Conservation (phyloP, 257 asterid species). For the Solanum raphanifolium region DNA sequence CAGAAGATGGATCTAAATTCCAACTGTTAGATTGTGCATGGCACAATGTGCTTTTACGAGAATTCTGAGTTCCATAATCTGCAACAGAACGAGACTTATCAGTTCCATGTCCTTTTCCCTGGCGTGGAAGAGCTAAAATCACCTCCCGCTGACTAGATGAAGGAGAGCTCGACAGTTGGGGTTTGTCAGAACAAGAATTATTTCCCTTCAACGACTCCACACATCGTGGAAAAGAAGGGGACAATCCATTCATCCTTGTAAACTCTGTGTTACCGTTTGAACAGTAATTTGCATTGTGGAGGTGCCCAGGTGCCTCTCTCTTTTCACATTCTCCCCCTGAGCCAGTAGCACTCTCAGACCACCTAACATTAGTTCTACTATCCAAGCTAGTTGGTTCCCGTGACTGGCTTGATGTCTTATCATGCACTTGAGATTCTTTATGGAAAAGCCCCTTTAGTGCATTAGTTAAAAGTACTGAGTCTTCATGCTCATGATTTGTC, state of each 20-base stretch:
- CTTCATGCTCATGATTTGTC: slow-evolving; percentile 66
- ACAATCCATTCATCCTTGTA: slow-evolving; percentile 25
- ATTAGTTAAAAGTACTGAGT: slow-evolving; percentile 55
- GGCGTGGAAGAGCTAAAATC: slow-evolving; percentile 2
- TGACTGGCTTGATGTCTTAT: slow-evolving; percentile 20
- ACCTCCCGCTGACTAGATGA: background rate
- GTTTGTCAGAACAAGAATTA: slow-evolving; percentile 5
- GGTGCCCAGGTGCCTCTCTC: background rate
- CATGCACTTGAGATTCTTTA: slow-evolving; percentile 30
- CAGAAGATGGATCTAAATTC: slow-evolving; percentile 14
- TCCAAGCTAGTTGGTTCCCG: slow-evolving; percentile 17
- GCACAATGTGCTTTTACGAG: slow-evolving; percentile 8
- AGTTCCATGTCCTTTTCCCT: slow-evolving; percentile 13
- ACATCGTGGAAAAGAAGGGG: slow-evolving; percentile 37
- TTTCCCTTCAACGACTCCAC: slow-evolving; percentile 10
- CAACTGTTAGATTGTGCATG: slow-evolving; percentile 9
- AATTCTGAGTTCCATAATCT: slow-evolving; percentile 16
- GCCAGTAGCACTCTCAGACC: background rate
- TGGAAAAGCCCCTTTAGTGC: slow-evolving; percentile 51
- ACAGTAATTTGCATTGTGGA: background rate
- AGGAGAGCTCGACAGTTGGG: background rate
- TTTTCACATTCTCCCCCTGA: background rate
- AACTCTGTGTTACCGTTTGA: slow-evolving; percentile 14
- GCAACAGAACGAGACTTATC: slow-evolving; percentile 5
- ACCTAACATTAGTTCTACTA: background rate